Evolutionary conservation across 2,329 filamentous ascomycete species (phyloP).

Genomic region (Chrysoporthe cubensis): DNA sequence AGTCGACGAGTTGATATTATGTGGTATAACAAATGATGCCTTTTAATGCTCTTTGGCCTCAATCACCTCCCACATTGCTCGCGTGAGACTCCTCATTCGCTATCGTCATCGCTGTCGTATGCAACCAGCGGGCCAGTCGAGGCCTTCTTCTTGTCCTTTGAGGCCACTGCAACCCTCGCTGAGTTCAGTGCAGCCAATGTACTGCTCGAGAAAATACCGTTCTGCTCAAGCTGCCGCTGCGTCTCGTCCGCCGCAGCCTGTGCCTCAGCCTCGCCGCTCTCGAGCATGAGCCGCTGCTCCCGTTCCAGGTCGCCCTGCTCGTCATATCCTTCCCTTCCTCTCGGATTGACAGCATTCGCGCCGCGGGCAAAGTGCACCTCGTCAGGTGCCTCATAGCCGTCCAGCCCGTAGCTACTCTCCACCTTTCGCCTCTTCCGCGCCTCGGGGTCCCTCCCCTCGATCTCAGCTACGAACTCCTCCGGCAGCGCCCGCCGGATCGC

Average conservation of each 20-base stretch:
- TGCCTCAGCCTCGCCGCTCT: conserved; percentile 54
- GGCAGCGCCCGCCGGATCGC: conserved; percentile 87
- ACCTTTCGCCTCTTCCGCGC: conserved; percentile 87
- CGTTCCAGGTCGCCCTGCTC: conserved; percentile 52
- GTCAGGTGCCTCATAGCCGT: conserved; percentile 93
- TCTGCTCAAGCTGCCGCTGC: conserved; percentile 43
- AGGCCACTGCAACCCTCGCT: conserved; percentile 57
- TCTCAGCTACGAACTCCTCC: conserved; percentile 87
- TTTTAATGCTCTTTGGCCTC: background rate
- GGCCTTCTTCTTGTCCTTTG: conserved; percentile 54
- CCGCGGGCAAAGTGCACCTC: conserved; percentile 90
- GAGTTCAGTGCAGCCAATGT: conserved; percentile 79
- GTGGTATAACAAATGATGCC: background rate
- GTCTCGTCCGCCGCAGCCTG: conserved; percentile 44
- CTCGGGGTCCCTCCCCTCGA: conserved; percentile 88
- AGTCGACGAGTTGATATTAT: background rate
- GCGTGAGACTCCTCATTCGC: conserved; percentile 16
- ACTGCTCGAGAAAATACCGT: conserved; percentile 78
- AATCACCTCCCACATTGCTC: background rate
- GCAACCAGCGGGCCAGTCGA: conserved; percentile 76
- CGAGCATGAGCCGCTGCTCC: conserved; percentile 62
- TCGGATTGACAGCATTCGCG: conserved; percentile 66
- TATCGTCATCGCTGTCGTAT: conserved; percentile 79
- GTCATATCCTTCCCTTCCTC: conserved; percentile 62
- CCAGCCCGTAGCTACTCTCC: conserved; percentile 84